A percentile compares a stretch with the other conserved stretches of the same genome.
These are phyloP conservation scores for Earliella scabrosa DNA, from an alignment of 1,284 basidiomycete species.

Conservation along the genomic window DNA sequence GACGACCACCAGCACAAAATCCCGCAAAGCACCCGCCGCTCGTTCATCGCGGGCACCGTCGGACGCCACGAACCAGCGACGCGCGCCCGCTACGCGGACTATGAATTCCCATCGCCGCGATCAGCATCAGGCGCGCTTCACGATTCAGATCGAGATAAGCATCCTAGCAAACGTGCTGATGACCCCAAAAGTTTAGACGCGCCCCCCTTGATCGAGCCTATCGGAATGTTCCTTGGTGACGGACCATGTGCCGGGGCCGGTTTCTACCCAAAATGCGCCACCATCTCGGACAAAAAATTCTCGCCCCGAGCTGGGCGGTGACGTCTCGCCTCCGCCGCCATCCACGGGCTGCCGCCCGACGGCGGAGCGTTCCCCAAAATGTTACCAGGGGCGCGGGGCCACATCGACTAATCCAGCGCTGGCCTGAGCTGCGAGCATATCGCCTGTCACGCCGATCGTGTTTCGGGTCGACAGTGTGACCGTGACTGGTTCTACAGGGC, in stretches of 20 bases:
- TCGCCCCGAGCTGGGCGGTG: neutral
- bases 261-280: constrained; percentile 22
- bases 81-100: neutral
- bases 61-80: too few species aligned
- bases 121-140: constrained; percentile 15
- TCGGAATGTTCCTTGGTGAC: constrained; percentile 22
- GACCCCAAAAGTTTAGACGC: constrained; percentile 28
- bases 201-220: constrained; percentile 28
- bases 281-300: constrained; percentile 12
- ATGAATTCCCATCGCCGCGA: neutral
- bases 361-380: neutral
- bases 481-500: constrained; percentile 26
- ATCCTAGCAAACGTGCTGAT: constrained; percentile 31
- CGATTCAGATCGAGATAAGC: constrained; percentile 35
- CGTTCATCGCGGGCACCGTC: too few species aligned
- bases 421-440: constrained; percentile 6
- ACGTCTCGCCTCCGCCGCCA: neutral
- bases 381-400: constrained; percentile 27
- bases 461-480: constrained; percentile 31
- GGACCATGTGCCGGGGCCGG: constrained; percentile 19
- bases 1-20: too few species aligned
- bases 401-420: constrained; percentile 9
- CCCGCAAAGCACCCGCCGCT: too few species aligned
- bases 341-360: neutral
- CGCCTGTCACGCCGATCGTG: constrained; percentile 30